These are phyloP conservation scores for Phyllosticta citrichinensis DNA, from an alignment of 2,329 filamentous ascomycete species.

Conservation along the genomic window DNA sequence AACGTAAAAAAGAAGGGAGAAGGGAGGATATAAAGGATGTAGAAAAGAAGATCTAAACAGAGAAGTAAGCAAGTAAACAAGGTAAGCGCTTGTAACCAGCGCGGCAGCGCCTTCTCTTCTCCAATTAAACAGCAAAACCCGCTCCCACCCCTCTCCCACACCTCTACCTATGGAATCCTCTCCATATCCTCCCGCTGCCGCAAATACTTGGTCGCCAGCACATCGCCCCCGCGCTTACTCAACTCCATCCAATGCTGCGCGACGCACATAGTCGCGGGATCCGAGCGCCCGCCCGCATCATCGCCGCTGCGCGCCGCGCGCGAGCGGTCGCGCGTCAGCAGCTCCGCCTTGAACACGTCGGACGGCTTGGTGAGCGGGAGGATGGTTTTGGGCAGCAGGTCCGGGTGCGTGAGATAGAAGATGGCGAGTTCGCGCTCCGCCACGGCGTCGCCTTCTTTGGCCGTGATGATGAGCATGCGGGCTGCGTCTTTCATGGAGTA, in stretches of 20 bases:
- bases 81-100: too few relatives aligned
- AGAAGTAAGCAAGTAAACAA: too few relatives aligned
- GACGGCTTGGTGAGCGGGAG: conserved; percentile 73
- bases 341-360: conserved; percentile 82
- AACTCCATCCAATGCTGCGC: conserved; percentile 97
- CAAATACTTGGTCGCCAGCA: conserved; percentile 72
- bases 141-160: too few relatives aligned
- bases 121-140: too few relatives aligned
- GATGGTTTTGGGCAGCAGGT: conserved; percentile 68
- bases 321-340: conserved; percentile 55
- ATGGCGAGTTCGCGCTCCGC: conserved; percentile 89
- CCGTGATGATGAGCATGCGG: conserved; percentile 83
- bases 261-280: conserved; percentile 83
- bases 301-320: conserved; percentile 23
- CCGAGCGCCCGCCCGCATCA: conserved; percentile 52
- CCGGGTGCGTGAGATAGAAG: conserved; percentile 85
- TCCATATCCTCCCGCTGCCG: conserved; percentile 59
- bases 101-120: too few relatives aligned
- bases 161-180: too few relatives aligned
- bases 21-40: too few relatives aligned
- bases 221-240: conserved; percentile 75
- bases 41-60: too few relatives aligned
- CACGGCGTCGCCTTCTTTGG: conserved; percentile 79
- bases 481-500: conserved; percentile 73
- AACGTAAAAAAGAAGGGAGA: too few relatives aligned